Conservation (phyloP, 1,284 basidiomycete genomes). For the Ganoderma leucocontextum region DNA sequence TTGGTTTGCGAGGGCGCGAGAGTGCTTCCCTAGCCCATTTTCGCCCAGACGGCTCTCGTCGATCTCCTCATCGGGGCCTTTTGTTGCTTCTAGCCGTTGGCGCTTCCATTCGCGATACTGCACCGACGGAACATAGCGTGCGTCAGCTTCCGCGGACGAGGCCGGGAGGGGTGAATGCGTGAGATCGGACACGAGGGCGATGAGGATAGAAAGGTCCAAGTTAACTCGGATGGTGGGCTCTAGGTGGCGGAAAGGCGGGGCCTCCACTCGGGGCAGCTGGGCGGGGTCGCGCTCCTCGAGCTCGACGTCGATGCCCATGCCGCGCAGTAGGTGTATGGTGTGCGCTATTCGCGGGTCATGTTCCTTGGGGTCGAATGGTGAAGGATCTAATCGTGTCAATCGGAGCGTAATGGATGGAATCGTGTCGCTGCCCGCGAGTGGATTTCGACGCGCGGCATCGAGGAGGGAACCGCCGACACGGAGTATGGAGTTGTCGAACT, state of each 20-base stretch:
- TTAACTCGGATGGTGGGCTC: slow-evolving; percentile 70
- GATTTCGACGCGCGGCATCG: slow-evolving; percentile 66
- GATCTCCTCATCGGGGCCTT: slow-evolving; percentile 28
- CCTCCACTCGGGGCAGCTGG: slow-evolving; percentile 21
- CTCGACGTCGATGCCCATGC: slow-evolving; percentile 72
- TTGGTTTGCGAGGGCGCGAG: slow-evolving; percentile 70
- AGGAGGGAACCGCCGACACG: slow-evolving; percentile 69
- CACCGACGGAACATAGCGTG: slow-evolving; percentile 66
- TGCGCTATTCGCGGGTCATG: slow-evolving; percentile 66
- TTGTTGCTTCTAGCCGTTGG: slow-evolving; percentile 41
- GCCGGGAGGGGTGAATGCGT: slow-evolving; percentile 76
- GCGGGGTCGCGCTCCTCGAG: slow-evolving; percentile 65
- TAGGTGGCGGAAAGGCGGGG: slow-evolving; percentile 31
- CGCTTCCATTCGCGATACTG: slow-evolving; percentile 68
- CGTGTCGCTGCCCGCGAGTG: slow-evolving; percentile 41
- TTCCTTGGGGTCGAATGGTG: slow-evolving; percentile 46
- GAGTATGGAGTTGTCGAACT: slow-evolving; percentile 77
- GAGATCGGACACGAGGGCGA: slow-evolving; percentile 85
- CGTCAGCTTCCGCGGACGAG: slow-evolving; percentile 62
- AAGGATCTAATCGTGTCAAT: slow-evolving; percentile 72
- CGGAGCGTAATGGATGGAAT: slow-evolving; percentile 62
- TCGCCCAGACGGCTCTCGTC: slow-evolving; percentile 36
- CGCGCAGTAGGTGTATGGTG: slow-evolving; percentile 62
- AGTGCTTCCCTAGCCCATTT: slow-evolving; percentile 55
- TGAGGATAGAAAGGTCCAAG: slow-evolving; percentile 82